Conservation (phyloP, 257 asterid species). For the Cruciata laevipes region DNA sequence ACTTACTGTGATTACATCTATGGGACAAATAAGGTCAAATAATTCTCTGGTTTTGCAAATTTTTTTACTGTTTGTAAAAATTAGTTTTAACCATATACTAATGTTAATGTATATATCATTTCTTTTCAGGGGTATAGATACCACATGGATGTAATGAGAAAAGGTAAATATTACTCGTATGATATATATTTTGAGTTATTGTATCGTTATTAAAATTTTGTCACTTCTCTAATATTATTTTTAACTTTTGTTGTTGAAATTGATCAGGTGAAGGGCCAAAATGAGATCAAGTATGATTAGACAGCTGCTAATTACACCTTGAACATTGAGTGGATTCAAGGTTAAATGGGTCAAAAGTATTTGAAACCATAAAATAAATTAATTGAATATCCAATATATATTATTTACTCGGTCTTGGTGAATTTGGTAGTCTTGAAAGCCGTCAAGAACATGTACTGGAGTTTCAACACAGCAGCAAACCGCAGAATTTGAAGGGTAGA, state of each 20-base stretch:
- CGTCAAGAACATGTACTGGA: too few species aligned
- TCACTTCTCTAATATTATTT: not conserved
- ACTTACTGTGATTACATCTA: conserved; percentile 71
- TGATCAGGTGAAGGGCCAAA: conserved; percentile 4
- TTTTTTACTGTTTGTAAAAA: not conserved
- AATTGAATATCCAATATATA: too few species aligned
- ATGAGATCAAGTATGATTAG: conserved; percentile 10
- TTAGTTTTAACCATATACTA: not conserved
- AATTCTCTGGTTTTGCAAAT: not conserved
- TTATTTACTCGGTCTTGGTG: too few species aligned
- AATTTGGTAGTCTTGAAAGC: too few species aligned
- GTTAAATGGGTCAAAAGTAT: too few species aligned
- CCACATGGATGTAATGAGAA: conserved; percentile 38
- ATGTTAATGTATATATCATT: not conserved
- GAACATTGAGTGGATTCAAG: not conserved
- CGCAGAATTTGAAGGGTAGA: too few species aligned
- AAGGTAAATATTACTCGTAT: conserved; percentile 48
- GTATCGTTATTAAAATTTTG: not conserved
- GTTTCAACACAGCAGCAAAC: too few species aligned
- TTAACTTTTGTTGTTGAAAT: not conserved
- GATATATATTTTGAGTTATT: not conserved
- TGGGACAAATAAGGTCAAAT: conserved; percentile 62
- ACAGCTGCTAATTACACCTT: not conserved
- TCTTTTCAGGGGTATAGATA: conserved; percentile 49
- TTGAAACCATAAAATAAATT: too few species aligned